Evolutionary conservation across 2,329 filamentous ascomycete species (phyloP).

Genomic region (Biscogniauxia mediterranea): DNA sequence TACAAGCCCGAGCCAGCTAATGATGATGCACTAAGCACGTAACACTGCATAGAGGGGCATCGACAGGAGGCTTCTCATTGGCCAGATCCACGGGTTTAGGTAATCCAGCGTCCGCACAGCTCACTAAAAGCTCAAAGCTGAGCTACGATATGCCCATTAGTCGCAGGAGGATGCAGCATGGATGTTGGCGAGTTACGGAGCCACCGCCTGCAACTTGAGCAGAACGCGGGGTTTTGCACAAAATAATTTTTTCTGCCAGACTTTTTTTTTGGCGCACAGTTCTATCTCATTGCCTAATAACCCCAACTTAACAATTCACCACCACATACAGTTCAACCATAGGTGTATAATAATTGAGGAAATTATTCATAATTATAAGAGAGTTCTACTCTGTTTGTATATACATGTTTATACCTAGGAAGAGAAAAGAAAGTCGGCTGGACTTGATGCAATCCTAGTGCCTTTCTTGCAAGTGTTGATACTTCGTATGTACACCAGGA

Average conservation of each 20-base stretch:
- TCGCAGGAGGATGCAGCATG: neutral
- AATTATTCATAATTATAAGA: neutral
- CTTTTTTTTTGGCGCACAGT: no score
- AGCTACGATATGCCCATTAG: neutral
- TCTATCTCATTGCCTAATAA: no score
- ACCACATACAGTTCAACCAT: neutral
- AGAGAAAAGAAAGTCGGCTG: neutral
- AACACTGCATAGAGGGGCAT: constrained; percentile 17
- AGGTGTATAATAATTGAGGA: neutral
- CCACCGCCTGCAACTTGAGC: neutral
- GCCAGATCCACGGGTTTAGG: constrained; percentile 3
- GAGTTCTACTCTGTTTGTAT: no score
- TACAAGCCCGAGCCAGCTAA: constrained; percentile 16
- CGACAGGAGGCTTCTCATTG: constrained; percentile 15
- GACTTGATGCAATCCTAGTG: neutral
- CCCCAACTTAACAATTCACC: no score
- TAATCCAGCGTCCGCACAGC: constrained; percentile 13
- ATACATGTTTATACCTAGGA: neutral
- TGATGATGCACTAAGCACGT: constrained; percentile 22
- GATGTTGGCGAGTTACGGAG: neutral
- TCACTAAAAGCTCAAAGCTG: neutral
- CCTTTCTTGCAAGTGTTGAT: no score
- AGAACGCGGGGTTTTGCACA: neutral
- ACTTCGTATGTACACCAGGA: no score
- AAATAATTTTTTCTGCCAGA: neutral